phyloP scores from a whole-genome alignment of 495 filamentous ascomycete species.

The Clavariopsis aquatica region DNA sequence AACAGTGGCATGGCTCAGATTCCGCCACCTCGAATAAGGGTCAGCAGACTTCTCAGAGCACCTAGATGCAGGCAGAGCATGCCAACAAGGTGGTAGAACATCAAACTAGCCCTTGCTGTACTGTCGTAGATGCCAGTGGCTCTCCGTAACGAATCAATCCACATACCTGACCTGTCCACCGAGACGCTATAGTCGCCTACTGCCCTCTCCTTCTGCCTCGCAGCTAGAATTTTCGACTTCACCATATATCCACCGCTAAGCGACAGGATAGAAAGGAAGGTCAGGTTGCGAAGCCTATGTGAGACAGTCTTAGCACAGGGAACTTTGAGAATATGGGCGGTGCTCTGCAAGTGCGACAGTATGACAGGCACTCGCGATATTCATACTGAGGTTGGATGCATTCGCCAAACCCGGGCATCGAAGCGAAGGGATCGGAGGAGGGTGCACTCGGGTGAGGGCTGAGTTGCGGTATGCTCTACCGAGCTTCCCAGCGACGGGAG shows the following conservation, averaged over 20 bases:
- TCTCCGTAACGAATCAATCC: neutral
- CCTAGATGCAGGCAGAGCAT: neutral
- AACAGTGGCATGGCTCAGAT: conserved; percentile 3
- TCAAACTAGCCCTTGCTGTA: neutral
- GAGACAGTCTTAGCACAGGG: neutral
- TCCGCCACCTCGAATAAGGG: conserved; percentile 2
- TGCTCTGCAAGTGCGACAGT: neutral
- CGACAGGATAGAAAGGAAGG: conserved; percentile 28
- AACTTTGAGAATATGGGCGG: neutral
- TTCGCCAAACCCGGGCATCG: neutral
- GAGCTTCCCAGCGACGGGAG: neutral
- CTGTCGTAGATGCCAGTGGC: neutral
- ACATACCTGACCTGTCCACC: conserved; percentile 36
- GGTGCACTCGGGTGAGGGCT: neutral
- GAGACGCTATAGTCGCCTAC: conserved; percentile 33
- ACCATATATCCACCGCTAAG: conserved; percentile 29
- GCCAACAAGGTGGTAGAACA: neutral
- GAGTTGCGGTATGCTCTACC: too few relatives aligned
- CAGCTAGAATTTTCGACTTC: conserved; percentile 30
- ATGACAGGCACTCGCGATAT: too few relatives aligned
- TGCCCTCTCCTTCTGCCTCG: conserved; percentile 26
- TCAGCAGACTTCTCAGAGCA: neutral
- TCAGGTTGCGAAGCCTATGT: conserved; percentile 29
- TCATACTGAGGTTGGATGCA: too few relatives aligned
- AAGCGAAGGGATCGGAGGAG: neutral